Evolutionary conservation across 345 rosid genomes (phyloP).

Genomic region (Gynandropsis gynandra): DNA sequence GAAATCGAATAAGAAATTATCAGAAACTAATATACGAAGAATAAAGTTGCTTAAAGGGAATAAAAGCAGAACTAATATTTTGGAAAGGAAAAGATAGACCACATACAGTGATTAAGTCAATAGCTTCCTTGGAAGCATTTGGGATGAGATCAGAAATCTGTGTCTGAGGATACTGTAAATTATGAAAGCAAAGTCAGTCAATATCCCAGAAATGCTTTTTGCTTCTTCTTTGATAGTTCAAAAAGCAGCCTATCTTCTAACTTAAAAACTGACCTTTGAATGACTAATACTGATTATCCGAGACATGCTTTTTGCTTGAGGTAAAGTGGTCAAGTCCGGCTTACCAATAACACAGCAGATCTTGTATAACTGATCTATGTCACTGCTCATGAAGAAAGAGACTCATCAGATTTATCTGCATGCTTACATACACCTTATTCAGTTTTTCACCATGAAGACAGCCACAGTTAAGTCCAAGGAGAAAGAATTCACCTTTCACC

Average conservation of each 20-base stretch:
- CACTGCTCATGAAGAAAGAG: conserved; percentile 39
- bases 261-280: conserved; percentile 43
- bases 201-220: too few relatives aligned
- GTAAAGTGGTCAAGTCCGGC: conserved; percentile 66
- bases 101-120: conserved; percentile 74
- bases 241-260: background rate
- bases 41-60: too few relatives aligned
- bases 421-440: too few relatives aligned
- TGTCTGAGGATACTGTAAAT: conserved; percentile 50
- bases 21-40: background rate
- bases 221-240: too few relatives aligned
- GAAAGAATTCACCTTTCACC: conserved; percentile 69
- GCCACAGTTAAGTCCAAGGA: too few relatives aligned
- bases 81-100: background rate
- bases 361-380: conserved; percentile 85
- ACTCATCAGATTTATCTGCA: conserved; percentile 4
- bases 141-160: conserved; percentile 60
- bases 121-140: conserved; percentile 71
- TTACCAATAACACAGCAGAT: conserved; percentile 76
- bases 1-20: conserved; percentile 11
- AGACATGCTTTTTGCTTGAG: conserved; percentile 61
- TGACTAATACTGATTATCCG: conserved; percentile 49
- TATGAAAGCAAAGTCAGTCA: conserved; percentile 5
- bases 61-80: too few relatives aligned
- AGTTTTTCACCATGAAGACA: background rate